phyloP scores from a whole-genome alignment of 768 basidiomycete genomes.

The Basidioascus undulatus region DNA sequence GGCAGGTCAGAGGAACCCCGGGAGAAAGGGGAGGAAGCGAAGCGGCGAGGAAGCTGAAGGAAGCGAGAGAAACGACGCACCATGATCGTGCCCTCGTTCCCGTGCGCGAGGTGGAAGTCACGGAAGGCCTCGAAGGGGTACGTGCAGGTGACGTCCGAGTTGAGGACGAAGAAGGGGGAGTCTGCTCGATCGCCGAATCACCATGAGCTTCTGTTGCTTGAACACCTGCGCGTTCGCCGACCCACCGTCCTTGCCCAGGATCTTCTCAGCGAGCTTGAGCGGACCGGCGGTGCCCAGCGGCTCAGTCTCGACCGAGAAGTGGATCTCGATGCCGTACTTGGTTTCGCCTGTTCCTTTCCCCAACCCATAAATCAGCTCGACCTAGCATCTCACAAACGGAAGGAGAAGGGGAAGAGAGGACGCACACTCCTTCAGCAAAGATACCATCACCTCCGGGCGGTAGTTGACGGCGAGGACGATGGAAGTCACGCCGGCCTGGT shows the following conservation, averaged over 20 bases:
- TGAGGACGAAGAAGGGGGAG: slow-evolving; percentile 27
- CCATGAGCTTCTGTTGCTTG: no score
- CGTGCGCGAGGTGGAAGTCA: slow-evolving; percentile 25
- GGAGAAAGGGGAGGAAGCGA: neutral
- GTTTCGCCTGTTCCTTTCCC: neutral
- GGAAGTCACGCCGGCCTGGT: slow-evolving; percentile 25
- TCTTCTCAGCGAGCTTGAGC: slow-evolving; percentile 23
- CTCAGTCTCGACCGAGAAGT: slow-evolving; percentile 25
- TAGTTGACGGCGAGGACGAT: slow-evolving; percentile 27
- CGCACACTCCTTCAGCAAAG: slow-evolving; percentile 23
- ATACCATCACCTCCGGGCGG: slow-evolving; percentile 27
- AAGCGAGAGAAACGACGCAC: slow-evolving; percentile 7
- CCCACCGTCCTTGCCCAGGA: slow-evolving; percentile 26
- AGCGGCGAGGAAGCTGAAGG: neutral
- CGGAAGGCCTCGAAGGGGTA: slow-evolving; percentile 26
- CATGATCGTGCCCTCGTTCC: slow-evolving; percentile 25
- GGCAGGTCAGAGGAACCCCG: neutral
- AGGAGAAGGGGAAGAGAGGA: neutral
- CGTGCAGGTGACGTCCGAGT: slow-evolving; percentile 26
- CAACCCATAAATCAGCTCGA: no score
- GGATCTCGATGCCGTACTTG: slow-evolving; percentile 20
- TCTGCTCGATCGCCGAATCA: no score
- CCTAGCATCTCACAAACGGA: no score
- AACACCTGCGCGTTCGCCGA: no score
- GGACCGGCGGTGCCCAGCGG: slow-evolving; percentile 25